Evolutionary conservation across 306 rosid genomes (phyloP).

Genomic region (Ziziphus jujuba): DNA sequence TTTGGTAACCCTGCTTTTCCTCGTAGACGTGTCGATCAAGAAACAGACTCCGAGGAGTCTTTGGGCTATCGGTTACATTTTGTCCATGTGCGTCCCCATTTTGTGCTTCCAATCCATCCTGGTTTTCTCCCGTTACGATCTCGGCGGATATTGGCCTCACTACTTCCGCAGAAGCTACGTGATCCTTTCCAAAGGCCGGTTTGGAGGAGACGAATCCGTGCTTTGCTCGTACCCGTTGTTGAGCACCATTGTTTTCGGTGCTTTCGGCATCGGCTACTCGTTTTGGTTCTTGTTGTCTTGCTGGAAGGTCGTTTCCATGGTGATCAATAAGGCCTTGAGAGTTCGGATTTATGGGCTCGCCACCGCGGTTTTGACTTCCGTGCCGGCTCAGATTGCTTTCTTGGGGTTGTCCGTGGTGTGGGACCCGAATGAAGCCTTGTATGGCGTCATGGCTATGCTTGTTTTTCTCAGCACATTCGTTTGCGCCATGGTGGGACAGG

Average conservation of each 20-base stretch:
- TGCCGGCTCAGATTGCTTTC: conserved; percentile 50
- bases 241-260: conserved; percentile 44
- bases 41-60: conserved; percentile 33
- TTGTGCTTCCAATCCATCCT: conserved; percentile 30
- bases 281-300: conserved; percentile 54
- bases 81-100: conserved; percentile 41
- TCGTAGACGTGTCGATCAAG: conserved; percentile 56
- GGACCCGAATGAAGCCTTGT: conserved; percentile 37
- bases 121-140: conserved; percentile 9
- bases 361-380: conserved; percentile 31
- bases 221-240: conserved; percentile 59
- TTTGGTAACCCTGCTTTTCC: conserved; percentile 60
- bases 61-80: conserved; percentile 37
- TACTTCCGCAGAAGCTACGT: conserved; percentile 24
- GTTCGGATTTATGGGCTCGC: conserved; percentile 44
- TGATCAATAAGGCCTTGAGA: conserved; percentile 68
- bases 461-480: conserved; percentile 47
- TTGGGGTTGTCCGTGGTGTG: conserved; percentile 39
- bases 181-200: not conserved
- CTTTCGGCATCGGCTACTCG: conserved; percentile 37
- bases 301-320: conserved; percentile 62
- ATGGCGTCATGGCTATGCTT: conserved; percentile 35
- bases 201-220: conserved; percentile 15
- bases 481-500: conserved; percentile 62
- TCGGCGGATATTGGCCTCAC: conserved; percentile 24